Percentiles rank a stretch among this genome's conserved stretches.
These are phyloP conservation scores for Coffea eugenioides DNA, from an alignment of 257 asterid genomes.

Conservation along the genomic window DNA sequence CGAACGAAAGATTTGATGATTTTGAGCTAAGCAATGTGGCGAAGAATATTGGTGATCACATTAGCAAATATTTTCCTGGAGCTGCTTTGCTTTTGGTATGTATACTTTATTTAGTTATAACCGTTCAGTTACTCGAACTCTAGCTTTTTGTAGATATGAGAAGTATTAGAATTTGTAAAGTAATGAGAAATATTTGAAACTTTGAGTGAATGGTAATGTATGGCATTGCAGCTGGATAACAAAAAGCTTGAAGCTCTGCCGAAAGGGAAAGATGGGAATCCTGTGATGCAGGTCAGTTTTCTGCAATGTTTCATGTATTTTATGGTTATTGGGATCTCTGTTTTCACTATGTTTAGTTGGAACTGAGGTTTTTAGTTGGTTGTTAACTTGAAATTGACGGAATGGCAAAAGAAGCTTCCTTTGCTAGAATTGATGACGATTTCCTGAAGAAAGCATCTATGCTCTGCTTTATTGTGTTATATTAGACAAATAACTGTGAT, in stretches of 20 bases:
- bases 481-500: not conserved
- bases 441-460: not conserved
- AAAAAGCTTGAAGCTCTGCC: slow-evolving; percentile 55
- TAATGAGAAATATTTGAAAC: slow-evolving; percentile 12
- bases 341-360: slow-evolving; percentile 18
- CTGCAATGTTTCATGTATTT: not conserved
- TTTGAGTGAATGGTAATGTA: slow-evolving; percentile 7
- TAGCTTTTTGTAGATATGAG: not conserved
- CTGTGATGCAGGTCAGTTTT: slow-evolving; percentile 67
- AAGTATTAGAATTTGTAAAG: not conserved
- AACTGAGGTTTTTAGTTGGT: not conserved
- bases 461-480: not conserved
- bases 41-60: slow-evolving; percentile 91
- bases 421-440: not conserved
- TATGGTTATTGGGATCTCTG: not conserved
- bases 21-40: slow-evolving; percentile 67
- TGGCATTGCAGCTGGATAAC: slow-evolving; percentile 56
- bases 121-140: not conserved
- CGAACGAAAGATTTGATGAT: slow-evolving; percentile 86
- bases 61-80: slow-evolving; percentile 76
- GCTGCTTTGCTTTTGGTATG: slow-evolving; percentile 91
- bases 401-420: not conserved
- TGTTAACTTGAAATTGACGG: not conserved
- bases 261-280: slow-evolving; percentile 57
- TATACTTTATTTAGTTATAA: not conserved